A percentile compares a stretch with the other conserved stretches of the same genome.
These are phyloP conservation scores for Dictyostelium purpureum DNA, from an alignment of 78 protist genomes.

Conservation along the genomic window DNA sequence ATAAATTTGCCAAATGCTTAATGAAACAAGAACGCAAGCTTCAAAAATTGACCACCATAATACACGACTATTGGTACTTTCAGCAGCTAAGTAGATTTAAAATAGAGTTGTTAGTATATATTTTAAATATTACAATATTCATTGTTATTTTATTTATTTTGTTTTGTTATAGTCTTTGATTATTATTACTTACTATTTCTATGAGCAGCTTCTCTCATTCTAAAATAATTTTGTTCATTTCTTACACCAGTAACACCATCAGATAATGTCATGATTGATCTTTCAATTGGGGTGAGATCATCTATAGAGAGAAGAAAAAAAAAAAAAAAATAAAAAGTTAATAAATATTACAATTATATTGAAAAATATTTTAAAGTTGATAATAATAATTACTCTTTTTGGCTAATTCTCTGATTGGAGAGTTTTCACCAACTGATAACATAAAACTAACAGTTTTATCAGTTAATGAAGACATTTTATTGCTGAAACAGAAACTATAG, in stretches of 20 bases:
- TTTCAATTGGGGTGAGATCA: conserved; percentile 62
- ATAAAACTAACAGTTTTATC: conserved; percentile 86
- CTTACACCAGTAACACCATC: conserved; percentile 84
- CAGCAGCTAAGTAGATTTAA: conserved; percentile 78
- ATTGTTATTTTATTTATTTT: not conserved
- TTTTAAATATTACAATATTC: not conserved
- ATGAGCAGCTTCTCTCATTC: conserved; percentile 89
- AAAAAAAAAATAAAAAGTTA: not conserved
- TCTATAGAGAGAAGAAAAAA: not conserved
- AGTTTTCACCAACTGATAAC: conserved; percentile 60
- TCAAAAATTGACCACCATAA: conserved; percentile 94
- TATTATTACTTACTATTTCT: conserved; percentile 70
- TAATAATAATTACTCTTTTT: conserved; percentile 46
- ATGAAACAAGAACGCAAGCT: conserved; percentile 81
- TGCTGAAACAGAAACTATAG: conserved; percentile 92
- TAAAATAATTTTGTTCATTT: conserved; percentile 89
- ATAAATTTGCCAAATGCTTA: conserved; percentile 91
- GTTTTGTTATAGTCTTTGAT: not conserved
- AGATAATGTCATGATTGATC: conserved; percentile 53
- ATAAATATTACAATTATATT: not conserved
- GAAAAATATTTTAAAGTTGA: not conserved
- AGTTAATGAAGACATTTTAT: conserved; percentile 92
- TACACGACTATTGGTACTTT: conserved; percentile 91
- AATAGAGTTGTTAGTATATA: not conserved
- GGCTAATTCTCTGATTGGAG: conserved; percentile 48